Conservation (phyloP, 2,329 filamentous ascomycete species). For the Colletotrichum gloeosporioides region DNA sequence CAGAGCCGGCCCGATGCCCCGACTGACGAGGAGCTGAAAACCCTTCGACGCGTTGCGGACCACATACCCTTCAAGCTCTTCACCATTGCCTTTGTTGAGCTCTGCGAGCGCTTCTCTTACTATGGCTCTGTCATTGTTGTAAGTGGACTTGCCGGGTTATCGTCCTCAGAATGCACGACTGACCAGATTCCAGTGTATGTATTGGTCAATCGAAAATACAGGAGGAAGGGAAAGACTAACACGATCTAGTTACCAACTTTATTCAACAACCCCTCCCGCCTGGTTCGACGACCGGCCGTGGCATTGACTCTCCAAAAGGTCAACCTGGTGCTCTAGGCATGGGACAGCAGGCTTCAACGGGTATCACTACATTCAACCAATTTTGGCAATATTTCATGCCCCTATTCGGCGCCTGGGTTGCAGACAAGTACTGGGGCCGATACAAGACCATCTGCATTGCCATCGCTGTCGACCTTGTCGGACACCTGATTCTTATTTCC, state of each 20-base stretch:
- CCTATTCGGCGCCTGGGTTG: slow-evolving; percentile 55
- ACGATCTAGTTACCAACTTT: slow-evolving; percentile 59
- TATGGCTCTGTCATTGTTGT: slow-evolving; percentile 72
- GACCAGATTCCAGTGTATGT: neutral
- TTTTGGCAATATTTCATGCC: slow-evolving; percentile 69
- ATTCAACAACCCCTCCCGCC: slow-evolving; percentile 62
- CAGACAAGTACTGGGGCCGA: slow-evolving; percentile 67
- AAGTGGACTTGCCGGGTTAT: slow-evolving; percentile 40
- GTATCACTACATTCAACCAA: slow-evolving; percentile 53
- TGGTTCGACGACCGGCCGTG: slow-evolving; percentile 60
- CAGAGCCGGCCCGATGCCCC: slow-evolving; percentile 34
- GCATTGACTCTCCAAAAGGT: slow-evolving; percentile 29
- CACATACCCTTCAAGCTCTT: slow-evolving; percentile 65
- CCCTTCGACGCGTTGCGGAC: slow-evolving; percentile 59
- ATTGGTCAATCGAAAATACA: neutral
- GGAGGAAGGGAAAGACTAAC: neutral
- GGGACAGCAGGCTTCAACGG: slow-evolving; percentile 57
- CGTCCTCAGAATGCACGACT: neutral
- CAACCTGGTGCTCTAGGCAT: slow-evolving; percentile 62
- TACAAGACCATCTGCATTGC: slow-evolving; percentile 72
- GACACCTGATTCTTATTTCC: slow-evolving; percentile 69
- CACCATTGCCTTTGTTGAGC: slow-evolving; percentile 70
- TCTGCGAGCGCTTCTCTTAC: slow-evolving; percentile 77
- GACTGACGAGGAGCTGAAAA: slow-evolving; percentile 56
- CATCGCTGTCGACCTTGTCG: slow-evolving; percentile 66